These are phyloP conservation scores for Mucor circinelloides DNA, from an alignment of 371 early-diverging fungal genomes.

Conservation along the genomic window DNA sequence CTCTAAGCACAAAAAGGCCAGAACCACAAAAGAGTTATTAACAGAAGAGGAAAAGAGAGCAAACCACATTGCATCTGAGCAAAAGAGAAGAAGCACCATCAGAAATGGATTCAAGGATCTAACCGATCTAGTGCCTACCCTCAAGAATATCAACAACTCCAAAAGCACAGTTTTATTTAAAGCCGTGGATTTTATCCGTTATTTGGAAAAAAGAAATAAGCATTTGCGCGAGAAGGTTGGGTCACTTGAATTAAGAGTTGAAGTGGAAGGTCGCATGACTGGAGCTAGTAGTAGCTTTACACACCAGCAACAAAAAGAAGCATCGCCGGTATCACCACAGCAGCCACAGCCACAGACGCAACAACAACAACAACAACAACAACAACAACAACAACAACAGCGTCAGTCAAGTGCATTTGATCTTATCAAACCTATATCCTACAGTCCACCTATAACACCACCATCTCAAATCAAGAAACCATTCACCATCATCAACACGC, in stretches of 20 bases:
- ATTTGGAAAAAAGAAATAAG: slow-evolving; percentile 49
- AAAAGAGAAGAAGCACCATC: slow-evolving; percentile 87
- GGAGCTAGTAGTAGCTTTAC: not conserved
- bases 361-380: too few relatives aligned
- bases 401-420: not conserved
- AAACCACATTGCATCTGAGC: slow-evolving; percentile 90
- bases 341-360: not conserved
- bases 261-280: slow-evolving; percentile 26
- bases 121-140: slow-evolving; percentile 77
- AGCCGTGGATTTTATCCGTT: slow-evolving; percentile 52
- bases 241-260: slow-evolving; percentile 46
- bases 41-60: slow-evolving; percentile 87
- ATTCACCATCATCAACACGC: not conserved
- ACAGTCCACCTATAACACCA: not conserved
- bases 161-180: slow-evolving; percentile 60
- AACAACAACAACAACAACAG: not conserved
- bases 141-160: slow-evolving; percentile 60
- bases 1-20: not conserved
- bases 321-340: not conserved
- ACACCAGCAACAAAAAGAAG: slow-evolving; percentile 1
- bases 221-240: slow-evolving; percentile 50
- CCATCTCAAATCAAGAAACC: not conserved
- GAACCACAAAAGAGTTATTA: slow-evolving; percentile 60
- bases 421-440: not conserved
- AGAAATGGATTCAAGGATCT: slow-evolving; percentile 83